Evolutionary conservation across 306 rosid species (phyloP), one percentile per base, ranked within the genome.

Genomic region (Crataegus laevigata): DNA sequence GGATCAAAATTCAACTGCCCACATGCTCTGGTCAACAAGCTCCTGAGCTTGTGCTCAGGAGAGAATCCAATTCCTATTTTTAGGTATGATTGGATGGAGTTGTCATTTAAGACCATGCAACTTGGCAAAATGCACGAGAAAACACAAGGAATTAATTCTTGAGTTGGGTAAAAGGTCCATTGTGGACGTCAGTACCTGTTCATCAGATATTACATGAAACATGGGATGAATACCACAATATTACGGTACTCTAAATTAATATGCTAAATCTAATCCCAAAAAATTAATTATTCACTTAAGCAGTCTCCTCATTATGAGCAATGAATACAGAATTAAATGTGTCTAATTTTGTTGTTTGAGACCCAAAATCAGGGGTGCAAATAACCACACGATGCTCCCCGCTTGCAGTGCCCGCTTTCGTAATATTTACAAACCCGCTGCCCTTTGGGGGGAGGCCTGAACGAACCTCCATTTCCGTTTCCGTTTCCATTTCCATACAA

Each of bases 351-450:
- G 14, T n/a, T 3, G 61, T 57, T 68, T 50, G 78, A 79, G 75
- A 70, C 83, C 83, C 84, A 87, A 78, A 89, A 92, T 92, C 80
- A 92, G 29, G 93, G 96, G 87, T 92, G 97, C 70, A 54, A 84
- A 78, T 82, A 92, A 82, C 74, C 80, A 81, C 97, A 92, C 6
- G 90, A 82, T 45, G 90, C 83, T 58, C 97, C 97, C 85, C 86
- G 87, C 83, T 72, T 90, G 89, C 98, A 94, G 71, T 81, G 72
- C 74, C 97, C 96, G 51, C 73, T 89, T 83, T 84, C 98, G 72
- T 83, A 82, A 87, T 82, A 91, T 90, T 89, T 94, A 94, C 98
- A 94, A 55, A 94, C 82, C 77, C 96, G 89, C 77, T 86, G 94
- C 86, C 97, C 94, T 85, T 78, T 85, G 75, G 88, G 87, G 68